Conservation (phyloP, 495 filamentous ascomycete genomes). For the Aspergillus funiculosus region DNA sequence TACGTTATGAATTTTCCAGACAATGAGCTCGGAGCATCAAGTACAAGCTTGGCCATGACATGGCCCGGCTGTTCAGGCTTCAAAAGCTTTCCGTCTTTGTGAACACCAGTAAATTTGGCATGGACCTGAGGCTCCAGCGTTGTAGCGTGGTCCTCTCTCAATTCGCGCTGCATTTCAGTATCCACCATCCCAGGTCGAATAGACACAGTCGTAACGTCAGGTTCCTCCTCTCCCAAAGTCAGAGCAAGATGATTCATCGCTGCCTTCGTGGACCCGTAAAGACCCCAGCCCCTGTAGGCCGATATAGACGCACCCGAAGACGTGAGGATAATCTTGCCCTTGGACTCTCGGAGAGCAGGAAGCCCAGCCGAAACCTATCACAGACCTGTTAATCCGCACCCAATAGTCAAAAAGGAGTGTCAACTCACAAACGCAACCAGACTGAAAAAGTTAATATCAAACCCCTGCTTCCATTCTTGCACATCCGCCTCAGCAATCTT, state of each 20-base stretch:
- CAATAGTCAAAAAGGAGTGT: neutral
- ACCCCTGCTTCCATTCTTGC: conserved; percentile 69
- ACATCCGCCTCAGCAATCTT: conserved; percentile 57
- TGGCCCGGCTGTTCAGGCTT: conserved; percentile 77
- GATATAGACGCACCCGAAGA: conserved; percentile 67
- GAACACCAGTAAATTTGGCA: conserved; percentile 61
- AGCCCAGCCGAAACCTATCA: conserved; percentile 66
- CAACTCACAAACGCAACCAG: conserved; percentile 65
- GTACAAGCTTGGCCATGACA: conserved; percentile 74
- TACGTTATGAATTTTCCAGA: conserved; percentile 73
- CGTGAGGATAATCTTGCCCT: conserved; percentile 66
- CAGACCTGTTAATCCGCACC: neutral
- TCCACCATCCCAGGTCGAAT: conserved; percentile 83
- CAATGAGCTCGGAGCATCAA: conserved; percentile 56
- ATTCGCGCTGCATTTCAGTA: conserved; percentile 85
- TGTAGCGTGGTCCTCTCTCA: conserved; percentile 63
- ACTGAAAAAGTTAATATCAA: conserved; percentile 80
- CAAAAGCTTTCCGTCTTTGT: conserved; percentile 63
- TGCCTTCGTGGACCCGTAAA: conserved; percentile 83
- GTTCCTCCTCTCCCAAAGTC: conserved; percentile 74
- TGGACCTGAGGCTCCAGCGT: conserved; percentile 61
- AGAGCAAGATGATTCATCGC: conserved; percentile 75
- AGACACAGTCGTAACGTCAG: conserved; percentile 61
- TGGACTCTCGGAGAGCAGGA: conserved; percentile 59
- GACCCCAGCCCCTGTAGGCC: conserved; percentile 68